Base-by-base conservation (phyloP, 225 moss, liverwort and hornwort genomes). In the Antitrichia curtipendula region DNA sequence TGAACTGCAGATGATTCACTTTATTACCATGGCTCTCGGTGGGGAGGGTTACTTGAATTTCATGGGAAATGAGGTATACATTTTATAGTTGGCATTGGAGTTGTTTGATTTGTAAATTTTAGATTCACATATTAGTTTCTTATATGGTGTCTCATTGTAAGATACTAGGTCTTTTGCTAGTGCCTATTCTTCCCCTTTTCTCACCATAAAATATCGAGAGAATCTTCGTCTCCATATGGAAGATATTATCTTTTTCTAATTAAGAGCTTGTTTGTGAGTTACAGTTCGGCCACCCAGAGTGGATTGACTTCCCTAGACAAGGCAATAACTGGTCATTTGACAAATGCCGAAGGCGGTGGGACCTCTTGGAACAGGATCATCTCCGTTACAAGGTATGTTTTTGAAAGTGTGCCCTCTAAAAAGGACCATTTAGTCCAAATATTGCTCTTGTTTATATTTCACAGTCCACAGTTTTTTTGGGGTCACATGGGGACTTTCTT, bases 41-140 rank as follows among this genome's bases (percentile, higher is more conserved):
- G 98, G 98, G 63, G 98, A 98, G 89, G 98, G 98, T 74, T 98
- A 98, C 81, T 92, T 98, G 90, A 98, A 98, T 86, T 98, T 98
- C 75, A 98, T 98, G 96, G 98, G 98, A 61, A 98, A 98, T 82
- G 98, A 98, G 97, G 96, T 95, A 89, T 24, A 11, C 22, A 61
- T 34, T 47, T 34, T 24, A 12, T 23, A 10, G 34, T 32, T 85
- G 18, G 52, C 41, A 32, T 60, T 74, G 59, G 7, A 77, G 16
- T 76, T 53, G 76, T 56, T 77, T 56, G 56, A 56, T 77, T 77
- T 77, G 77, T 53, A 56, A 32, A 64, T 72, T 84, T 45, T 68
- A 59, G 25, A 17, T 82, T 62, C 18, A 20, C 40, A 61, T 85
- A 13, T 32, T 50, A 19, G 53, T 52, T 64, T 53, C 77, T 40